These are phyloP conservation scores for Caulochytrium protostelioides DNA, from an alignment of 371 early-diverging fungal species.

Conservation along the genomic window DNA sequence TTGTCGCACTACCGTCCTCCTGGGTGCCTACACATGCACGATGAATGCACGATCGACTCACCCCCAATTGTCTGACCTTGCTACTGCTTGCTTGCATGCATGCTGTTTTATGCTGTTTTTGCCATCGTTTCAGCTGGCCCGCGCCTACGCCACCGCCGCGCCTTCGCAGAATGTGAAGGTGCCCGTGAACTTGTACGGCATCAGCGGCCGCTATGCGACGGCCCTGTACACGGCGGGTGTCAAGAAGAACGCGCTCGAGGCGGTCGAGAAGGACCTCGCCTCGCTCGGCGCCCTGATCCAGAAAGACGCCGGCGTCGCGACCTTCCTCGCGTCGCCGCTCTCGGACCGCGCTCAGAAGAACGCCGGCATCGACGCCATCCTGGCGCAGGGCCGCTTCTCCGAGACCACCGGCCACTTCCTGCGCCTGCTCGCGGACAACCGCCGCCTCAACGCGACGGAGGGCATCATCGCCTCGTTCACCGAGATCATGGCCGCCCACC, in stretches of 20 bases:
- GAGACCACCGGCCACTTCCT: constrained; percentile 75
- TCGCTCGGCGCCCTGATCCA: constrained; percentile 37
- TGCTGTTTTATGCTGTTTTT: too few species aligned
- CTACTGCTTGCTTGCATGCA: too few species aligned
- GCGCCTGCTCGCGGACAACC: constrained; percentile 73
- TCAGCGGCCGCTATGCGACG: constrained; percentile 93
- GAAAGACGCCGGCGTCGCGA: constrained; percentile 48
- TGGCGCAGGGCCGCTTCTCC: constrained; percentile 44
- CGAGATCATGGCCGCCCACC: constrained; percentile 72
- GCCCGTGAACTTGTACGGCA: constrained; percentile 67
- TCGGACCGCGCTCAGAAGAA: constrained; percentile 54
- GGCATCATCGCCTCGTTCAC: constrained; percentile 59
- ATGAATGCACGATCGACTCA: too few species aligned
- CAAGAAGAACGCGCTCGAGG: constrained; percentile 53
- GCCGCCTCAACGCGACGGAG: constrained; percentile 61
- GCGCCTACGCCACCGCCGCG: too few species aligned
- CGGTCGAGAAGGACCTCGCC: constrained; percentile 69
- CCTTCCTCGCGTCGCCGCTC: constrained; percentile 70
- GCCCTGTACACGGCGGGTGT: constrained; percentile 86
- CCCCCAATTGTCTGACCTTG: too few species aligned
- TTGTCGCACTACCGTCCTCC: too few species aligned
- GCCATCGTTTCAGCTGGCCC: too few species aligned
- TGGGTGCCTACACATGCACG: too few species aligned
- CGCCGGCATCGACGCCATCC: constrained; percentile 36
- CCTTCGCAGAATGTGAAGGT: too few species aligned